These are phyloP conservation scores for Malus hybrid DNA, from an alignment of 331 rosid species.

Conservation along the genomic window DNA sequence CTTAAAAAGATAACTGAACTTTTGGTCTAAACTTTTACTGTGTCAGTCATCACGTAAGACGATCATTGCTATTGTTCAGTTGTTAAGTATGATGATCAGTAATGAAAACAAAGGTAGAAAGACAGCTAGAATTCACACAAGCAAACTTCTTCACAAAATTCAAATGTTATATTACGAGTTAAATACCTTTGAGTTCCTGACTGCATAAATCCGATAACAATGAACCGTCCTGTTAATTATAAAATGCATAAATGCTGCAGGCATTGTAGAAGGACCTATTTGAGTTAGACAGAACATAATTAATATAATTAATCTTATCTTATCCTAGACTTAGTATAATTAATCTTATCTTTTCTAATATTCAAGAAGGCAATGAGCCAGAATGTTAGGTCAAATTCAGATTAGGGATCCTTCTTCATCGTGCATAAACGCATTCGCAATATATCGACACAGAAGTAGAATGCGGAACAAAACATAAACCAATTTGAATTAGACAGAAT, in stretches of 20 bases:
- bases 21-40: not conserved
- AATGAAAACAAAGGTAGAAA: not conserved
- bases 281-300: not conserved
- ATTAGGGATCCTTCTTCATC: constrained; percentile 39
- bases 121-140: not conserved
- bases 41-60: too few species aligned
- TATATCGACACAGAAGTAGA: constrained; percentile 18
- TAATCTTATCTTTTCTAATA: constrained; percentile 16
- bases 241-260: constrained; percentile 9
- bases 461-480: constrained; percentile 16
- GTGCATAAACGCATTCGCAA: constrained; percentile 18
- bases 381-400: constrained; percentile 21
- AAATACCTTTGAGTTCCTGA: not conserved
- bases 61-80: not conserved
- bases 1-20: not conserved
- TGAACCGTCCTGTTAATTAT: constrained; percentile 8
- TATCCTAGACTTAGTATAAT: constrained; percentile 4
- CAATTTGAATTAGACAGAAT: constrained; percentile 1
- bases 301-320: not conserved
- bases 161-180: not conserved
- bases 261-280: constrained; percentile 7
- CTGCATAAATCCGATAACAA: not conserved
- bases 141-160: not conserved
- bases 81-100: not conserved
- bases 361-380: constrained; percentile 14